These are phyloP conservation scores for Nigrospora sphaerica DNA, from an alignment of 2,329 filamentous ascomycete genomes.

Conservation along the genomic window DNA sequence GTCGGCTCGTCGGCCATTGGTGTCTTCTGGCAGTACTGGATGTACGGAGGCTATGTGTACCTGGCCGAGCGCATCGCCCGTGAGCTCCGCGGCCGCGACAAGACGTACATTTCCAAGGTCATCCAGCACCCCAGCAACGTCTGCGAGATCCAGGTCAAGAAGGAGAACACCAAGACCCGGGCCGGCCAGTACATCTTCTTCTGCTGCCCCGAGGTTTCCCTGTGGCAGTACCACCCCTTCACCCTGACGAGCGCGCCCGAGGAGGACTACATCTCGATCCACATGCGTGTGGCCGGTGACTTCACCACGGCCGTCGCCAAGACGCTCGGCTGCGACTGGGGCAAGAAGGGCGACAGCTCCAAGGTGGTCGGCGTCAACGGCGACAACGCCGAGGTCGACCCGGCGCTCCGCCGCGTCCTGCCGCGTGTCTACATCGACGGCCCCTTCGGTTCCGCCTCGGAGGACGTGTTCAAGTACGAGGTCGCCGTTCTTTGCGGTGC, in stretches of 20 bases:
- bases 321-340: slow-evolving; percentile 70
- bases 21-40: slow-evolving; percentile 88
- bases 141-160: slow-evolving; percentile 88
- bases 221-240: slow-evolving; percentile 87
- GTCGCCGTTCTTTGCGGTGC: slow-evolving; percentile 72
- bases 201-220: slow-evolving; percentile 76
- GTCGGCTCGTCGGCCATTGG: slow-evolving; percentile 59
- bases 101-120: slow-evolving; percentile 82
- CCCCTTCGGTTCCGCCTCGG: slow-evolving; percentile 78
- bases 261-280: slow-evolving; percentile 84
- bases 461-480: slow-evolving; percentile 88
- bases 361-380: slow-evolving; percentile 64
- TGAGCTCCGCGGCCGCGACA: slow-evolving; percentile 73
- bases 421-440: slow-evolving; percentile 79
- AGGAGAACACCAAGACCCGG: slow-evolving; percentile 73
- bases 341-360: slow-evolving; percentile 47
- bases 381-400: slow-evolving; percentile 54
- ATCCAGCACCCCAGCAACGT: slow-evolving; percentile 86
- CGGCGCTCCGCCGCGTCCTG: slow-evolving; percentile 64
- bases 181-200: slow-evolving; percentile 87
- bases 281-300: slow-evolving; percentile 76
- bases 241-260: slow-evolving; percentile 81
- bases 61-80: slow-evolving; percentile 72
- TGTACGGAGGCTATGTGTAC: slow-evolving; percentile 76
- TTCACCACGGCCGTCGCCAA: slow-evolving; percentile 67